phyloP scores from a whole-genome alignment of 805 yeast species.

The Spathaspora gorwiae region DNA sequence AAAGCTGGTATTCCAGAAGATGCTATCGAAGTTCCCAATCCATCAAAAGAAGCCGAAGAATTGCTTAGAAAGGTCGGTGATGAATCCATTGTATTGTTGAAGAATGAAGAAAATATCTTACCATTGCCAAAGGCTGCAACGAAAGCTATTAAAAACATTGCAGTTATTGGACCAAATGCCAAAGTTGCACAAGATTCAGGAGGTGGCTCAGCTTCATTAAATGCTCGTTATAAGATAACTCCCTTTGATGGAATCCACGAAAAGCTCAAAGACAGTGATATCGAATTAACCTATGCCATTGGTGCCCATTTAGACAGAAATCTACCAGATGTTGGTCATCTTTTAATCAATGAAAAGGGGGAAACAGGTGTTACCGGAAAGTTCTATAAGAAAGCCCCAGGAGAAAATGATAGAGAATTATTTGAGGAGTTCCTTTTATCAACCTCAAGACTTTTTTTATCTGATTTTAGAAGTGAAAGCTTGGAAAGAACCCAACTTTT shows the following conservation, averaged over 20 bases:
- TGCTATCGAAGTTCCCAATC: slow-evolving; percentile 32
- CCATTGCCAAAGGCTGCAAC: slow-evolving; percentile 36
- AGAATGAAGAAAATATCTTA: slow-evolving; percentile 44
- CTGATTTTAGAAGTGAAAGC: slow-evolving; percentile 16
- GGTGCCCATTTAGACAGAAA: slow-evolving; percentile 29
- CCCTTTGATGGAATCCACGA: slow-evolving; percentile 45
- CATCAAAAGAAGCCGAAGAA: slow-evolving; percentile 43
- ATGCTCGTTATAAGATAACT: slow-evolving; percentile 43
- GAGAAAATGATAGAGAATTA: slow-evolving; percentile 7
- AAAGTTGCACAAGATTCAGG: slow-evolving; percentile 48
- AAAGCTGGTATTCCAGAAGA: slow-evolving; percentile 37
- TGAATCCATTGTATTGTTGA: slow-evolving; percentile 52
- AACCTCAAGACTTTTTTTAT: slow-evolving; percentile 14
- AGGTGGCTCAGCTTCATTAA: slow-evolving; percentile 58
- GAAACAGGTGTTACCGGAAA: slow-evolving; percentile 15
- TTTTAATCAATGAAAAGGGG: slow-evolving; percentile 18
- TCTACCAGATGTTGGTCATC: slow-evolving; percentile 26
- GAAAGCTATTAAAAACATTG: slow-evolving; percentile 21
- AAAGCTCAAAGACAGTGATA: slow-evolving; percentile 20
- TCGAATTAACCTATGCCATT: slow-evolving; percentile 20
- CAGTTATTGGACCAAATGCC: slow-evolving; percentile 60
- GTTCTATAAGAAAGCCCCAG: slow-evolving; percentile 15
- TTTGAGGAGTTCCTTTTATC: slow-evolving; percentile 17
- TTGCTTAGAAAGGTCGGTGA: slow-evolving; percentile 41
- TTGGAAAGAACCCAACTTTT: slow-evolving; percentile 12